Base-by-base conservation (phyloP, 1,284 basidiomycete species). In the Wallemia ichthyophaga region DNA sequence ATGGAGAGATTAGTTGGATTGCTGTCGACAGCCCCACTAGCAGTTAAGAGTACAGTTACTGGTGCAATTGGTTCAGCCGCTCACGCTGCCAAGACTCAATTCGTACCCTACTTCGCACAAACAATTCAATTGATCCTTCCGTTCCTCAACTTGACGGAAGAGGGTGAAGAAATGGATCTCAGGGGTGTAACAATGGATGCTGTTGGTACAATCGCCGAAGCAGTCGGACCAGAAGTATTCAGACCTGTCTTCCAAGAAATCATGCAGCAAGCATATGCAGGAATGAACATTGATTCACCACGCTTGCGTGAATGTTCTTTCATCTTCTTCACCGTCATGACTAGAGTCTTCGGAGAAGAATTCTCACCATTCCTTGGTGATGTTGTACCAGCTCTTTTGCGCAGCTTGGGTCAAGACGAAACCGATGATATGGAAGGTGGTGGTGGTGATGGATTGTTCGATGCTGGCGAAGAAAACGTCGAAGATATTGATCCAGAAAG, bases 111-210 rank as follows among this genome's bases (percentile, higher is more conserved):
- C 77, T 98, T 99, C 75, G 77, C 83, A 65, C 81, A 84, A 56
- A 89, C 86, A 60, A 92, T 98, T 82, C 75, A 79, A 64, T 82
- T 81, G 61, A 78, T 99, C 64, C 80, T 84, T 64, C 85, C 85
- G 65, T 75, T 76, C 72, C 85, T 98, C 72, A 77, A 85, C 58
- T 75, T 85, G 54, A 79, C 87, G 53, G 73, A 72, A 59, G 79
- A 79, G 48, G 80, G 78, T 33, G 87, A 91, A 68, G 82, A 80
- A 64, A 71, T 71, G 64, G 91, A 98, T 67, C 78, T 99, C 54
- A 85, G 94, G 62, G 94, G 94, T 54, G 94, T 96, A 68, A 84
- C 92, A 25, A 95, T 94, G 78, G 94, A 98, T 72, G 89, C 94
- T 32, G 82, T 96, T 63, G 94, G 94, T 57, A 98, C 94, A 0